Base-by-base conservation (phyloP, 345 rosid genomes). In the Eucalyptus cladocalyx region DNA sequence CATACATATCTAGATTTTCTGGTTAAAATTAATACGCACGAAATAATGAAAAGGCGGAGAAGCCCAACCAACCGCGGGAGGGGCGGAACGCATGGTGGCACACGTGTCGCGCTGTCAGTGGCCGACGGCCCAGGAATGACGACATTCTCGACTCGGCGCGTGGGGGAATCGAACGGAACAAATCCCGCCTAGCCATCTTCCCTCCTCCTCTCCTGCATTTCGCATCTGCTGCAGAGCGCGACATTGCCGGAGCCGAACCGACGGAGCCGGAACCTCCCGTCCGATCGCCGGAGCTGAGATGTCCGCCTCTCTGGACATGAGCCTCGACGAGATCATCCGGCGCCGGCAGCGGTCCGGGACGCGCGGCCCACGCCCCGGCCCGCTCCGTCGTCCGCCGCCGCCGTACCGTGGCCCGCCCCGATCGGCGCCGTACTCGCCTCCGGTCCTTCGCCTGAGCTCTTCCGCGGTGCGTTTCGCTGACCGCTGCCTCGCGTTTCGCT, bases 271-370 rank as follows among this genome's bases (percentile, higher is more conserved):
- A 11, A 37, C 32, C 49, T 30, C 47, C 80, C 43, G 7, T 18
- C 43, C 80, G 80, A 69, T 34, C 26, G 76, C 32, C 11, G 76
- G 80, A 69, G 9, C 87, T 58, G 88, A 89, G 85, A 95, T 95
- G 95, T 88, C 95, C 40, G 85, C 80, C 86, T 88, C 92, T 54
- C 89, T 94, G 87, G 94, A 94, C 86, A 91, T 93, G 95, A 91
- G 95, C 43, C 95, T 95, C 87, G 96, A 95, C 72, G 95, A 95
- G 28, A 92, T 95, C 91, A 93, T 94, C 90, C 92, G 89, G 86
- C 91, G 56, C 80, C 93, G 90, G 85, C 87, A 37, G 86, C 89
- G 92, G 89, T 86, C 90, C 34, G 92, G 91, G 6, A 81, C 62
- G 45, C 89, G 6, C n/a, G 50, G 72, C 88, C 24, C 37, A 3